Conservation (phyloP, 2,329 filamentous ascomycete species). For the Pseudogymnoascus sp. region DNA sequence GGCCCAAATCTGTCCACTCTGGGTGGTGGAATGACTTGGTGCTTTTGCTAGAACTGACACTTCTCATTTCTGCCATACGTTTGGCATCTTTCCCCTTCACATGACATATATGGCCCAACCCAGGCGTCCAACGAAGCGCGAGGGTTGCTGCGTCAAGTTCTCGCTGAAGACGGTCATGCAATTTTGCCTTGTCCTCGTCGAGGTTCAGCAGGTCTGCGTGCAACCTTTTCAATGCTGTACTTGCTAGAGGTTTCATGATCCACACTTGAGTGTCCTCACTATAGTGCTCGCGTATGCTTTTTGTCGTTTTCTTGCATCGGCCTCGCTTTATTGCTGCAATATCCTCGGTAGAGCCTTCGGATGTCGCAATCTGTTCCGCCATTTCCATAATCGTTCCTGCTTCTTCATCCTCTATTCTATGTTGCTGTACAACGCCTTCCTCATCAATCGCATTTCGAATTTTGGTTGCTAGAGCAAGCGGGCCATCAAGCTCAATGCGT, state of each 20-base stretch:
- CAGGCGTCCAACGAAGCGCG: slow-evolving; percentile 76
- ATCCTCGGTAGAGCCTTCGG: slow-evolving; percentile 54
- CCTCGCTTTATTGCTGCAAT: slow-evolving; percentile 35
- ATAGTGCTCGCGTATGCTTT: slow-evolving; percentile 48
- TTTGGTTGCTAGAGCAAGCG: slow-evolving; percentile 56
- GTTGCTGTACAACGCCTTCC: slow-evolving; percentile 74
- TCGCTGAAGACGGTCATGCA: slow-evolving; percentile 54
- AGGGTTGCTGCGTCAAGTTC: slow-evolving; percentile 56
- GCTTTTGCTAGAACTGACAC: slow-evolving; percentile 69
- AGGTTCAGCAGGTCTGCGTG: slow-evolving; percentile 60
- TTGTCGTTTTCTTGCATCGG: slow-evolving; percentile 34
- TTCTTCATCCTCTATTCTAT: slow-evolving; percentile 65
- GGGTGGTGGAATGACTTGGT: slow-evolving; percentile 78
- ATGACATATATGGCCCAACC: slow-evolving; percentile 82
- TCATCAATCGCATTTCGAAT: slow-evolving; percentile 83
- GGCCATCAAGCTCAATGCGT: slow-evolving; percentile 58
- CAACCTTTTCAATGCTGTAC: slow-evolving; percentile 51
- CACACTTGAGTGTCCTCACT: slow-evolving; percentile 51
- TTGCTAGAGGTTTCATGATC: slow-evolving; percentile 63
- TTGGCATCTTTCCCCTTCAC: slow-evolving; percentile 69
- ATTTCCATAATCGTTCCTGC: slow-evolving; percentile 62
- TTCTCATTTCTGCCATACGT: slow-evolving; percentile 33
- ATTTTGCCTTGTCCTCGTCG: slow-evolving; percentile 45
- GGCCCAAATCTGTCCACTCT: slow-evolving; percentile 76
- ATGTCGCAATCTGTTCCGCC: slow-evolving; percentile 60